These are phyloP conservation scores for Physaria fendleri DNA, from an alignment of 345 rosid species.

Conservation along the genomic window DNA sequence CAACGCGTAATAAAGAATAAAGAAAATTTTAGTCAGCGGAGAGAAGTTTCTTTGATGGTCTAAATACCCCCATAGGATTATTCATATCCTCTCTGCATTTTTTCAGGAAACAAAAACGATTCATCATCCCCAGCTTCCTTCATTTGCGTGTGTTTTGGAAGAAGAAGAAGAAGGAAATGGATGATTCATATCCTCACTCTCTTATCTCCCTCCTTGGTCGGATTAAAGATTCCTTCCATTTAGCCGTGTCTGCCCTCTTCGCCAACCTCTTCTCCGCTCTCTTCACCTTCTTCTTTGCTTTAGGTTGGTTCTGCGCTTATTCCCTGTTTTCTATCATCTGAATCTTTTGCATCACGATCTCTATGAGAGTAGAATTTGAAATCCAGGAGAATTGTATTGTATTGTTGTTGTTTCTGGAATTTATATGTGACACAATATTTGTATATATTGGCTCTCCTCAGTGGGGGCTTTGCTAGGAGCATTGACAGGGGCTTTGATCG, in stretches of 20 bases:
- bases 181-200: slow-evolving; percentile 31
- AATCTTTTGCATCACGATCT: background rate
- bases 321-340: background rate
- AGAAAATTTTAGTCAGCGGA: background rate
- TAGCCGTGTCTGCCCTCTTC: slow-evolving; percentile 61
- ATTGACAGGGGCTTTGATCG: slow-evolving; percentile 95
- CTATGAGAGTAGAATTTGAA: no score
- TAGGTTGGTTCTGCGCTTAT: slow-evolving; percentile 44
- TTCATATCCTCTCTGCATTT: background rate
- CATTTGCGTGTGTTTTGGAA: background rate
- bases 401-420: no score
- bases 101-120: background rate
- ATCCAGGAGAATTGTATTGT: no score
- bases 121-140: background rate
- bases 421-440: no score
- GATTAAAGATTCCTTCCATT: slow-evolving; percentile 47
- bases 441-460: no score
- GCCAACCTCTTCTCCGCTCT: slow-evolving; percentile 90
- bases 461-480: slow-evolving; percentile 97
- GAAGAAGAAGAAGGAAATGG: background rate
- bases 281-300: slow-evolving; percentile 94
- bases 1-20: background rate
- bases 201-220: slow-evolving; percentile 38
- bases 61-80: no score
- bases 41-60: background rate